These are phyloP conservation scores for Penicillium cinerascens DNA, from an alignment of 495 filamentous ascomycete species.

Conservation along the genomic window DNA sequence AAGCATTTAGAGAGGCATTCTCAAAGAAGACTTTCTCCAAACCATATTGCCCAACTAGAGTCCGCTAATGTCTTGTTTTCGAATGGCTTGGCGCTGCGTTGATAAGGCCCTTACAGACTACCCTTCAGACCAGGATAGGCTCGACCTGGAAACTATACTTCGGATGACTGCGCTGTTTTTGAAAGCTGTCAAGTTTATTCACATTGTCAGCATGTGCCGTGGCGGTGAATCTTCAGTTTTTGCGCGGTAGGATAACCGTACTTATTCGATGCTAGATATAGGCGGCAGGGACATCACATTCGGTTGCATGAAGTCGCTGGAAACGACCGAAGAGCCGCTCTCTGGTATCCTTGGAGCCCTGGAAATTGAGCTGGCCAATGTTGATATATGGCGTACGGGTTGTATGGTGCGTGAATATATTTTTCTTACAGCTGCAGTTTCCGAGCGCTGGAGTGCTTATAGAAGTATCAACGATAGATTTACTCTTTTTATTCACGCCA, in stretches of 20 bases:
- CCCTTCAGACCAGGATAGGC: constrained; percentile 10
- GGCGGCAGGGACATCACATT: not conserved
- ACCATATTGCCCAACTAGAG: constrained; percentile 34
- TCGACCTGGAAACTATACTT: constrained; percentile 20
- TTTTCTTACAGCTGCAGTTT: too few species aligned
- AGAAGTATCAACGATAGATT: too few species aligned
- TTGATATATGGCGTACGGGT: not conserved
- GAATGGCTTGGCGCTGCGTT: constrained; percentile 39
- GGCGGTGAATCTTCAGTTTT: constrained; percentile 20
- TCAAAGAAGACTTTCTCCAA: constrained; percentile 6
- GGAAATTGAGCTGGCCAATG: not conserved
- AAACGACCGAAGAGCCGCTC: not conserved
- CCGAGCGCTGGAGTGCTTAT: too few species aligned
- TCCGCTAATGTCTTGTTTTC: constrained; percentile 43
- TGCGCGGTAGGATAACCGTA: not conserved
- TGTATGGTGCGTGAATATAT: not conserved
- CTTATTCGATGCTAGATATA: not conserved
- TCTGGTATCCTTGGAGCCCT: not conserved
- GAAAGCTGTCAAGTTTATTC: constrained; percentile 26
- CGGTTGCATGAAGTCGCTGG: not conserved
- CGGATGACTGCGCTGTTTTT: constrained; percentile 28
- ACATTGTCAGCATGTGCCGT: constrained; percentile 29
- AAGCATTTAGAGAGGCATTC: constrained; percentile 4
- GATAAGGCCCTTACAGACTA: constrained; percentile 21
- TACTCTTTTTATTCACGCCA: not conserved